Evolutionary conservation across 2,329 filamentous ascomycete species (phyloP), one percentile per base, ranked within the genome.

Genomic region (Cladosporium sphaerospermum): DNA sequence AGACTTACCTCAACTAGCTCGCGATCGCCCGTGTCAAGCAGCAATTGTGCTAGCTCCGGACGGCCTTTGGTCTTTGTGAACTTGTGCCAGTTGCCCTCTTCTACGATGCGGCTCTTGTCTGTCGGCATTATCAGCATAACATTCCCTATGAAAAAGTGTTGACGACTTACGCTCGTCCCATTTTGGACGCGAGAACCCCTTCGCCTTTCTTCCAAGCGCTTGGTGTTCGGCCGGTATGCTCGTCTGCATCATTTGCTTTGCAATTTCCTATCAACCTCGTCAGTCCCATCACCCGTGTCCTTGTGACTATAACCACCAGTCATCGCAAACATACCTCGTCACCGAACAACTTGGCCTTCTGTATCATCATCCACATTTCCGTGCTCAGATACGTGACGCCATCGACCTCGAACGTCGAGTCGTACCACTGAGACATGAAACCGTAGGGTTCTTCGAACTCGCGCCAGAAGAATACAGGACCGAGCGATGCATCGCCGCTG

Each of bases 341-440:
- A 1, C 62, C 64, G 53, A 75, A 75, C 0, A 73, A 53, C 36
- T 59, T 63, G 32, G 73, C 72, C 54, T 75, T 75, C 14, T 68
- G 62, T n/a, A 73, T 66, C 73, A 75, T 75, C 73, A 75, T 75
- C 70, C 71, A 75, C 71, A 73, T 73, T 59, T 75, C 73, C 11
- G 71, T 67, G 1, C 67, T 70, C 3, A 57, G 56, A 56, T 75
- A 75, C 46, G 53, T 67, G 51, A 65, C 56, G 18, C 65, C 67
- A n/a, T 67, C 61, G 43, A 67, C 62, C 36, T 62, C 69, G 60
- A 83, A 85, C 2, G 73, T 67, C 14, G 70, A 74, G 47, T 69
- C 61, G 62, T 80, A 82, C 82, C 82, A 86, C 67, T 86, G 82
- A 0, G 77, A 81, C n/a, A 86, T 72, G 67, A 75, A 83, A 39